Evolutionary conservation across 2,329 filamentous ascomycete species (phyloP).

Genomic region (Colletotrichum scovillei): DNA sequence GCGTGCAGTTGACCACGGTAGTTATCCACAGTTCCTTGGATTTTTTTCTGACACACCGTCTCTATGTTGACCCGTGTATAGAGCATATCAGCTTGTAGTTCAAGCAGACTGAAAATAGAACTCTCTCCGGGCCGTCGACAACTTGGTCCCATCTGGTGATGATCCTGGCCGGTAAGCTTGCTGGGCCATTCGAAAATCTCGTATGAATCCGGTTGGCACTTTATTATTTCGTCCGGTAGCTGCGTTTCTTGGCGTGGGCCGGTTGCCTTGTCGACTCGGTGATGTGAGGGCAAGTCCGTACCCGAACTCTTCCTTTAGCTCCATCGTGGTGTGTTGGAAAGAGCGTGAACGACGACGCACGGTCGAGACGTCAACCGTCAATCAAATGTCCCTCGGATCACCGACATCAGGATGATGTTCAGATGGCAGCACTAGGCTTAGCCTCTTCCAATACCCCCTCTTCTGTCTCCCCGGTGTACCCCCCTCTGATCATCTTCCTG

Average conservation of each 20-base stretch:
- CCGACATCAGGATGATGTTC: constrained; percentile 25
- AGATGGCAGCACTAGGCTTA: constrained; percentile 26
- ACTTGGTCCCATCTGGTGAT: neutral
- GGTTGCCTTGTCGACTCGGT: constrained; percentile 24
- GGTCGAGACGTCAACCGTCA: constrained; percentile 17
- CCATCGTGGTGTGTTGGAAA: neutral
- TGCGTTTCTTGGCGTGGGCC: constrained; percentile 19
- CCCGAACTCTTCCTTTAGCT: constrained; percentile 9
- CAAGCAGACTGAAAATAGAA: neutral
- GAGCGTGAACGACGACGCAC: constrained; percentile 19
- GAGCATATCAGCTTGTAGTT: neutral
- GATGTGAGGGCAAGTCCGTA: constrained; percentile 29
- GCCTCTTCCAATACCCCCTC: neutral
- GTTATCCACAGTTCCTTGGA: constrained; percentile 13
- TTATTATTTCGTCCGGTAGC: constrained; percentile 18
- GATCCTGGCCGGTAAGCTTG: neutral
- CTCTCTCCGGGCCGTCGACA: neutral
- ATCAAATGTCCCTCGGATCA: constrained; percentile 29
- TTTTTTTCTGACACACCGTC: neutral
- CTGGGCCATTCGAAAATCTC: neutral
- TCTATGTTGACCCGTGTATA: neutral
- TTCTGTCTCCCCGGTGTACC: neutral
- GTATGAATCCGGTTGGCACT: neutral
- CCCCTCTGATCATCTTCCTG: neutral
- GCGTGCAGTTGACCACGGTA: constrained; percentile 1